A percentile compares a stretch with the other conserved stretches of the same genome.
phyloP scores from a whole-genome alignment of 202 grass and related monocot species.

The Bolboschoenoplectus hybrid region DNA sequence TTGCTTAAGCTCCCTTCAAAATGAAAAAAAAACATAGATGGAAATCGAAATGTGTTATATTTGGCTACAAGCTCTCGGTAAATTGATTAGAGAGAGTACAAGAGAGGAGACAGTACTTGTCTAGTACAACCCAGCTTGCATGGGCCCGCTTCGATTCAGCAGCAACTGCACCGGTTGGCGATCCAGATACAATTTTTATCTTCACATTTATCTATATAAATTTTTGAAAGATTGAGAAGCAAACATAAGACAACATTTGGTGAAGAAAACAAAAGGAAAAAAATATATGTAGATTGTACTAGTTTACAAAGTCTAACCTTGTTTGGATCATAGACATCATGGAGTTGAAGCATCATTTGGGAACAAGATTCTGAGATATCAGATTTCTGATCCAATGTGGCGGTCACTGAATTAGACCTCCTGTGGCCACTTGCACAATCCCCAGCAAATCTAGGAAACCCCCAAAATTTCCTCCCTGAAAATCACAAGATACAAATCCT shows the following conservation, averaged over 20 bases:
- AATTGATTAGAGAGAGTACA: background rate
- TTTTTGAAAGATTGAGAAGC: constrained; percentile 30
- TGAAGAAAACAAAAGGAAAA: constrained; percentile 6
- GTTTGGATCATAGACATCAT: constrained; percentile 63
- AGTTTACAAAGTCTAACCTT: constrained; percentile 56
- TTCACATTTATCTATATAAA: constrained; percentile 76
- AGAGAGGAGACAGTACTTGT: constrained; percentile 74
- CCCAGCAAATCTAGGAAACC: constrained; percentile 83
- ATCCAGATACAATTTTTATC: constrained; percentile 82
- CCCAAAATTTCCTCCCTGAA: constrained; percentile 93
- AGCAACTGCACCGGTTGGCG: constrained; percentile 77
- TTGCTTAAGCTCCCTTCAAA: constrained; percentile 86
- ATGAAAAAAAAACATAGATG: constrained; percentile 41
- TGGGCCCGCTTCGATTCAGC: constrained; percentile 80
- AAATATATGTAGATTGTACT: constrained; percentile 15
- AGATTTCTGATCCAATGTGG: constrained; percentile 75
- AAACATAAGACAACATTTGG: background rate
- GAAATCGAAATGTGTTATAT: constrained; percentile 21
- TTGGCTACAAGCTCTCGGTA: background rate
- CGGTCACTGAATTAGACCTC: constrained; percentile 44
- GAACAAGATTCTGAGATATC: constrained; percentile 84
- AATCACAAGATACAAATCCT: constrained; percentile 15
- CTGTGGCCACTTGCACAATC: constrained; percentile 95
- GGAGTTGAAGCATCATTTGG: constrained; percentile 83
- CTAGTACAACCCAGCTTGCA: constrained; percentile 97